Conservation (phyloP, 2,329 filamentous ascomycete genomes). For the Volutella citrinella region DNA sequence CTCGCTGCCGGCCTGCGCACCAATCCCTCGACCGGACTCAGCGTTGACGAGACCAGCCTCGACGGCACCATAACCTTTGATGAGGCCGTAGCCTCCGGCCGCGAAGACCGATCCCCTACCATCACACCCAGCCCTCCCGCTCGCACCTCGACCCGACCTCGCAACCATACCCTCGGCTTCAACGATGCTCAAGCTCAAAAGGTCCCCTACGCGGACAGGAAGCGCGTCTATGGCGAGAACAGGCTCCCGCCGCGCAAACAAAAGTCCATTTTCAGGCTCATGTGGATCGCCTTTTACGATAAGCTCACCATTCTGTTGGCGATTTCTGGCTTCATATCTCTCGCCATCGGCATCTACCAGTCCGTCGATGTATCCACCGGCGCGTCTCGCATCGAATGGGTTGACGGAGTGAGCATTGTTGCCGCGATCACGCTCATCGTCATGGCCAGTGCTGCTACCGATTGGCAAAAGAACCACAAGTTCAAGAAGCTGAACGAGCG, state of each 20-base stretch:
- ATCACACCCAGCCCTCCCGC: constrained; percentile 18
- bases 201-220: constrained; percentile 53
- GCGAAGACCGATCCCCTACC: constrained; percentile 26
- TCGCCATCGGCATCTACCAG: constrained; percentile 73
- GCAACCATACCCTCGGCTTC: constrained; percentile 26
- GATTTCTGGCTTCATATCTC: constrained; percentile 68
- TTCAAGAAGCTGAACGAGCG: constrained; percentile 79
- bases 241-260: constrained; percentile 54
- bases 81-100: constrained; percentile 43
- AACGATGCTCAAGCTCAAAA: constrained; percentile 25
- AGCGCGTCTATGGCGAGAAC: constrained; percentile 68
- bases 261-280: constrained; percentile 64
- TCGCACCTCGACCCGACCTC: constrained; percentile 16
- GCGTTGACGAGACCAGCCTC: constrained; percentile 46
- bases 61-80: constrained; percentile 46
- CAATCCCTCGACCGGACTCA: constrained; percentile 45
- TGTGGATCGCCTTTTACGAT: constrained; percentile 79
- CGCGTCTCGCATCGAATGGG: constrained; percentile 67
- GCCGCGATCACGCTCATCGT: constrained; percentile 75
- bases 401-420: constrained; percentile 78
- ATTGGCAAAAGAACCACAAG: constrained; percentile 79
- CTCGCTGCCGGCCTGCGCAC: constrained; percentile 50
- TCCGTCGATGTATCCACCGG: constrained; percentile 52
- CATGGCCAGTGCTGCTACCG: constrained; percentile 72
- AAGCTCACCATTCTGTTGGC: constrained; percentile 73